Evolutionary conservation across 1,284 basidiomycete species (phyloP), one percentile per base, ranked within the genome.

Genomic region (Xerocomus amazonicus): DNA sequence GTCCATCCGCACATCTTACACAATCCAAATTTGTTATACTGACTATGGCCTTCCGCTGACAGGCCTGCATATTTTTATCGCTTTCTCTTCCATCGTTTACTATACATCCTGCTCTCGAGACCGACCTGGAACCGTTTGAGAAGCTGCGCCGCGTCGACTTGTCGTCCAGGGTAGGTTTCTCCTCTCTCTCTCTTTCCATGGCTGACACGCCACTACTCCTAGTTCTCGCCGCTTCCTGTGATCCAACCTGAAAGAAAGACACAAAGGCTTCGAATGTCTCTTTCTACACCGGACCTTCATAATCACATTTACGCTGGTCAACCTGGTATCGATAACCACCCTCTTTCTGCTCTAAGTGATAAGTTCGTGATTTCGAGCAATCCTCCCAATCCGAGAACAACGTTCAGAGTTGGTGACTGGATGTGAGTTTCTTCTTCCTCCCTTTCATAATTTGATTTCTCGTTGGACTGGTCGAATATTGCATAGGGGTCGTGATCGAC

Each of bases 341-440:
- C 29, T 13, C 17, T 45, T 0, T 29, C 50, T 5, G 10, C 47
- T 9, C 65, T 51, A n/a, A 33, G 47, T 4, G 59, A 62, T 39
- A 73, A 76, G 26, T 85, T 79, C 57, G 74, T 78, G 8, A 72
- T 89, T 46, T 87, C 85, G 6, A 80, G 69, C 61, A 90, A 89
- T 58, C 85, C 87, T 3, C 86, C 87, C 3, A 88, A 86, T 60
- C 81, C 85, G n/a, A 78, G 79, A 58, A 78, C 79, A 3, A 80
- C 71, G 57, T 90, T 89, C 67, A 73, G 87, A 54, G 70, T 77
- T 2, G 87, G 87, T 4, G 87, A 90, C 59, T 90, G 87, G 87
- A 84, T 89, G 85, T 90, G 65, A 70, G 86, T 79, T 37, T 47
- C 28, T 43, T 38, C n/a, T n/a, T n/a, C n/a, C n/a, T n/a, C n/a